Base-by-base conservation (phyloP, 768 basidiomycete genomes). In the Pleurotus sapidus region DNA sequence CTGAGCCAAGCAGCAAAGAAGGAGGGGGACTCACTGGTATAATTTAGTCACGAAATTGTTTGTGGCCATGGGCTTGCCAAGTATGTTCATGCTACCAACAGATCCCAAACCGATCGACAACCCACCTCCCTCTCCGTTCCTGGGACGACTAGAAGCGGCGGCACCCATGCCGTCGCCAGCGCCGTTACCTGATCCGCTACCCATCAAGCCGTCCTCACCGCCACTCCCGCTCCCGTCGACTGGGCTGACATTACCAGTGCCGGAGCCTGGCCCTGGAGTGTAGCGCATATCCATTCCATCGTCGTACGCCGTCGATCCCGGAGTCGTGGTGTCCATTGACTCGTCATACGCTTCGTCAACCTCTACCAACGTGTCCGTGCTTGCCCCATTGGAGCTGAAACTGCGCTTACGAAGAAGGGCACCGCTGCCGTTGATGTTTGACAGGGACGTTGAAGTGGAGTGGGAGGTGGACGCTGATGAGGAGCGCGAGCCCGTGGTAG, bases 11-110 rank as follows among this genome's bases (percentile, higher is more conserved):
- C 25, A 23, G 30, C 15, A 24, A 54, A 40, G 23, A 12, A 60
- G 56, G 57, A 58, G 17, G 46, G 18, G 34, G 0, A 79, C 88
- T 68, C 63, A 89, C 88, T 91, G 88, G 72, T 92, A 93, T 17
- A 93, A 77, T 78, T 94, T 94, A 25, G 88, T 88, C 47, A 93
- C 91, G 69, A 94, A 94, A 66, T 93, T 93, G 65, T 92, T 93
- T 34, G 79, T 81, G 15, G 78, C 80, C 65, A 87, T 77, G 14
- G 88, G 82, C 67, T 90, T 91, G 58, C 84, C 82, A 20, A 88
- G 76, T 48, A 82, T 66, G 60, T 78, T 82, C 72, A 88, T 81
- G n/a, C 71, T 73, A 9, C 70, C 72, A 39, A 54, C 51, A 18
- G 51, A 54, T 2, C 74, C 74, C 17, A 74, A 66, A 40, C 68